Conservation (phyloP, 164 flowering plant species). For the Nelumbo lutea region DNA sequence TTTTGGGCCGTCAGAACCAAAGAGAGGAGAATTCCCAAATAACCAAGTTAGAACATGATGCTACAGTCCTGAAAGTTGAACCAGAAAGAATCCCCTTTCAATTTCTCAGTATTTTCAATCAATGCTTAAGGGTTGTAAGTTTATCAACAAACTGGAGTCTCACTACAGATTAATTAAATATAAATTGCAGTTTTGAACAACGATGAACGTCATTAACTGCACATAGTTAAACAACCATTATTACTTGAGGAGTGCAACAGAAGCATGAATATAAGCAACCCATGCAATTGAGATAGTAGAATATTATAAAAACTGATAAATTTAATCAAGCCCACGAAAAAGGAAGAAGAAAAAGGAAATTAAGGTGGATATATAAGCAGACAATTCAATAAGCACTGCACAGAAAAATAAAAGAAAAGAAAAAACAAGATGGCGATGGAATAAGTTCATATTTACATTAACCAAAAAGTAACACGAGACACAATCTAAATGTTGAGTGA, state of each 20-base stretch:
- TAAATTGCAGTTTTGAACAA: background rate
- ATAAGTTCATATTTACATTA: constrained; percentile 10
- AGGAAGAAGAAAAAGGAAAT: background rate
- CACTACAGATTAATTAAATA: too few relatives aligned
- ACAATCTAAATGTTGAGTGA: background rate
- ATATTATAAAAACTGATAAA: too few relatives aligned
- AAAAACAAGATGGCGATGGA: background rate
- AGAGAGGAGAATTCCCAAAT: background rate
- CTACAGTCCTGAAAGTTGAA: background rate
- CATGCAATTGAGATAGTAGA: too few relatives aligned
- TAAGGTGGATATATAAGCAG: background rate
- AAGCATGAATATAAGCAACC: background rate
- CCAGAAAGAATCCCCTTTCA: background rate
- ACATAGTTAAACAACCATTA: background rate
- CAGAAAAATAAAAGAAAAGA: background rate
- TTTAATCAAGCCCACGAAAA: too few relatives aligned
- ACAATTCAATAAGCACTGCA: background rate
- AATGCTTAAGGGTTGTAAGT: too few relatives aligned
- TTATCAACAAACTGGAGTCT: too few relatives aligned
- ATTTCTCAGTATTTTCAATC: background rate
- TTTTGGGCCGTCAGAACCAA: background rate
- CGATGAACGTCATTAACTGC: background rate
- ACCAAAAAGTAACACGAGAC: constrained; percentile 3
- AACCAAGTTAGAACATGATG: background rate
- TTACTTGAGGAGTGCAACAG: background rate